Evolutionary conservation across 257 asterid genomes (phyloP), one percentile per base, ranked within the genome.

Genomic region (Lycium barbarum): DNA sequence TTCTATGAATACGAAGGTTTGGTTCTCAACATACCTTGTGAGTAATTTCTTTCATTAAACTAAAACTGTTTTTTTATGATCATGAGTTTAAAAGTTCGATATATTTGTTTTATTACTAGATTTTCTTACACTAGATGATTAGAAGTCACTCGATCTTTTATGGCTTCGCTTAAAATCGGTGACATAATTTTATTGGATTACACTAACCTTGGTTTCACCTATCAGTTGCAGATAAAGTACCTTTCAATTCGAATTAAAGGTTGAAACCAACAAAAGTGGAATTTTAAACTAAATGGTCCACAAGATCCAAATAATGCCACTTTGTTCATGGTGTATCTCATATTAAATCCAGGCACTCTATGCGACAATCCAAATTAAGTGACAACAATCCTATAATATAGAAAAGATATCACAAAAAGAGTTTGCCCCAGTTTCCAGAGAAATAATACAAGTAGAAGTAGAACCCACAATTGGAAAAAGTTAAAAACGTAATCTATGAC

Each of bases 191-290:
- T 14, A 35, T 68, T 14, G 15, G 7, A 36, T 36, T 68, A 68
- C 6, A 36, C 76, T 68, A 36, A 67, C 76, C 20, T 12, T 62
- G 38, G 47, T 38, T 70, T 70, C 20, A 17, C 6, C 2, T 17
- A 40, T 40, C 8, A 38, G 26, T 33, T 33, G 51, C 51, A 68
- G 53, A 36, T 68, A 33, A 62, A 62, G 36, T 65, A 18, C 17
- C 80, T 43, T 18, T 5, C 58, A 11, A 45, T 72, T 51, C 22
- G 81, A 76, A 76, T 51, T 76, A 76, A 76, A 76, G 81, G 81
- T 51, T 20, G 43, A 49, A 18, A 47, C 20, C 22, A 76, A 76
- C 45, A 51, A 51, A 20, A 51, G 81, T 76, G 12, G n/a, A 51
- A 51, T 76, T 76, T 49, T 51, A 74, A 74, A 40, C 13, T 22